phyloP scores from a whole-genome alignment of 352 stramenopile genomes.

The Aphanomyces invadans region DNA sequence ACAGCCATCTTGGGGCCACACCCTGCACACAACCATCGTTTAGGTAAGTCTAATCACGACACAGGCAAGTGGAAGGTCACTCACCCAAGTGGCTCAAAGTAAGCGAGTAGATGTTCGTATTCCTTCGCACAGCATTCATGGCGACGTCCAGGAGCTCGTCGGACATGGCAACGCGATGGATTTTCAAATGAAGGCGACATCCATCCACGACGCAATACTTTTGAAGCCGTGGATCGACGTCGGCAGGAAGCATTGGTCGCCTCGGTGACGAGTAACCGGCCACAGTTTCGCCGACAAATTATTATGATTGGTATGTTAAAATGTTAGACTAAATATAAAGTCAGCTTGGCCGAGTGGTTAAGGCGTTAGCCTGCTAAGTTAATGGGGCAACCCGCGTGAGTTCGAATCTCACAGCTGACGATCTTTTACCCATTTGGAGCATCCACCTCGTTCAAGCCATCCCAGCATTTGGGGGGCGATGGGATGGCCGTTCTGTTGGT shows the following conservation, averaged over 20 bases:
- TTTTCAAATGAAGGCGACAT: slow-evolving; percentile 1
- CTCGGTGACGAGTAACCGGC: too few species aligned
- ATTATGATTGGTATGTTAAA: too few species aligned
- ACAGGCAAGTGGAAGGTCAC: too few species aligned
- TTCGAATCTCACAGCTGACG: slow-evolving; percentile 10
- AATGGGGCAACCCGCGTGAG: slow-evolving; percentile 7
- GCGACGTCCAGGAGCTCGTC: slow-evolving; percentile 5
- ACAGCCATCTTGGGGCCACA: slow-evolving; percentile 20
- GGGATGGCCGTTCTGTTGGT: background rate
- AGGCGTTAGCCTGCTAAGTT: slow-evolving; percentile 11
- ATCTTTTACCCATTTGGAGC: background rate
- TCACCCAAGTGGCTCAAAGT: slow-evolving; percentile 12
- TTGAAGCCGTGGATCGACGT: background rate
- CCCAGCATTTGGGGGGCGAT: too few species aligned
- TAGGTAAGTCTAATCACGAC: too few species aligned
- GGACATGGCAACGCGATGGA: background rate
- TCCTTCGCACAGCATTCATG: background rate
- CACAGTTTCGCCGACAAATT: too few species aligned
- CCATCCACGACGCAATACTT: background rate
- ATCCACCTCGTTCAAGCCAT: background rate
- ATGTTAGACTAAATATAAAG: too few species aligned
- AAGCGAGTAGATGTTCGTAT: background rate
- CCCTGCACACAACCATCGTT: background rate
- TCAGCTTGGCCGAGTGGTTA: slow-evolving; percentile 20
- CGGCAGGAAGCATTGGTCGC: background rate